Percentiles rank a stretch among this genome's conserved stretches.
Conservation (phyloP, 2,329 filamentous ascomycete genomes). For the Colletotrichum australisinense region DNA sequence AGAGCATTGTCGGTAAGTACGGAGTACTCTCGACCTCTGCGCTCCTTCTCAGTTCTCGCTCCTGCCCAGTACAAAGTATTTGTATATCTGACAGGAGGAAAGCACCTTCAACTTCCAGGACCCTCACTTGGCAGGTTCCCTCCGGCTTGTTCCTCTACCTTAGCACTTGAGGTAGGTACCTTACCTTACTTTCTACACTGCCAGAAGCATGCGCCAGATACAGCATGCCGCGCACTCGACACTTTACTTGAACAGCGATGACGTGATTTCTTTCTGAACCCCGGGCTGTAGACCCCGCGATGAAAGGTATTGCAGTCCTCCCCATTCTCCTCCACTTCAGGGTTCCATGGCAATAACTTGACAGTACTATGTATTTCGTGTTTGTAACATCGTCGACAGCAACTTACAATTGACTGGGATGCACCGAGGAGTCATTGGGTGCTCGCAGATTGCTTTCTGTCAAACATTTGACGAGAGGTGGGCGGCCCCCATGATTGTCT, state of each 20-base stretch:
- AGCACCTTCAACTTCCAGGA: background rate
- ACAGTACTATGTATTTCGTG: background rate
- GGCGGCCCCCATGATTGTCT: background rate
- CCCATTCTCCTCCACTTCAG: too few species aligned
- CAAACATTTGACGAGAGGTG: background rate
- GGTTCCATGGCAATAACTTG: too few species aligned
- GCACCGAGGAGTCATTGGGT: background rate
- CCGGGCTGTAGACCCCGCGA: too few species aligned
- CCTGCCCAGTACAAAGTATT: too few species aligned
- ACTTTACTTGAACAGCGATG: background rate
- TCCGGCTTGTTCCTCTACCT: slow-evolving; percentile 9
- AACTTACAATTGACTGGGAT: background rate
- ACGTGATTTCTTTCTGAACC: background rate
- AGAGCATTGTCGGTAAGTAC: background rate
- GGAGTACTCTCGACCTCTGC: background rate
- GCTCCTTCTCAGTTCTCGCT: background rate
- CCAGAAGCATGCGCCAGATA: slow-evolving; percentile 7
- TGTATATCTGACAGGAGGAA: too few species aligned
- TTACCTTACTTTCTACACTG: background rate
- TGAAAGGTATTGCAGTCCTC: too few species aligned
- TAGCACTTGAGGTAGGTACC: background rate
- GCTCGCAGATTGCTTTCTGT: background rate
- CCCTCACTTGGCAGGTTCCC: slow-evolving; percentile 22
- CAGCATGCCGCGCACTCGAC: background rate
- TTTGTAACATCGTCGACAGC: background rate